Base-by-base conservation (phyloP, 2,329 filamentous ascomycete genomes). In the Aspergillus puulaauensis region DNA sequence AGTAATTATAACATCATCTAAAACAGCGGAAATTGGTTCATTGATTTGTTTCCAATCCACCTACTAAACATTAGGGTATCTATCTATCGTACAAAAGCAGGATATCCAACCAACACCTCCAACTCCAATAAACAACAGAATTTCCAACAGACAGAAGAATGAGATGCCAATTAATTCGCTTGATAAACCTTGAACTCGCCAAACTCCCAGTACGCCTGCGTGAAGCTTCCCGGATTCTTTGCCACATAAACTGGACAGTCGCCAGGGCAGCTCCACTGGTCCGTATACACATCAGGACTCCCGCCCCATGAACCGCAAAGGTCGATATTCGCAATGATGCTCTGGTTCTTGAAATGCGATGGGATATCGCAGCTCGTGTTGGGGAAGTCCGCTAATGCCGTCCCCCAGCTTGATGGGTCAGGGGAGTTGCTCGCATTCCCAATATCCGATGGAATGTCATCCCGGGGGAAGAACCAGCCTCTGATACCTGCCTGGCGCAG, bases 291-390 rank as follows among this genome's bases (percentile, higher is more conserved):
- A 52, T 66, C 64, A 4, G 58, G 49, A 40, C 67, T 60, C 1
- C 68, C 80, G 3, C 81, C 82, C 62, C 83, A 77, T 41, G 81
- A 70, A 0, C 86, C 87, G 62, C 86, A 89, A 7, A 89, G 72
- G 68, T 86, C 83, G 61, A 89, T 88, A 65, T 89, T 88, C 43
- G 80, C 80, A 61, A 89, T 80, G 63, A 89, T 88, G 62, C 83
- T 86, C 69, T 87, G 82, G 65, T 89, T 89, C 54, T 72, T 77
- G 70, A 89, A 89, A 66, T 88, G 84, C 4, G 73, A 76, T 6
- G 72, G 70, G 50, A 89, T 83, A 58, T 86, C 75, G 72, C 86
- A 89, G 46, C 82, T 70, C 0, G 86, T 89, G 63, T 75, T 79
- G 14, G 87, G 87, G 68, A 89, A 89, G 59, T 90, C 87, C 1